These are phyloP conservation scores for Cicer judaicum DNA, from an alignment of 306 rosid genomes.

Conservation along the genomic window DNA sequence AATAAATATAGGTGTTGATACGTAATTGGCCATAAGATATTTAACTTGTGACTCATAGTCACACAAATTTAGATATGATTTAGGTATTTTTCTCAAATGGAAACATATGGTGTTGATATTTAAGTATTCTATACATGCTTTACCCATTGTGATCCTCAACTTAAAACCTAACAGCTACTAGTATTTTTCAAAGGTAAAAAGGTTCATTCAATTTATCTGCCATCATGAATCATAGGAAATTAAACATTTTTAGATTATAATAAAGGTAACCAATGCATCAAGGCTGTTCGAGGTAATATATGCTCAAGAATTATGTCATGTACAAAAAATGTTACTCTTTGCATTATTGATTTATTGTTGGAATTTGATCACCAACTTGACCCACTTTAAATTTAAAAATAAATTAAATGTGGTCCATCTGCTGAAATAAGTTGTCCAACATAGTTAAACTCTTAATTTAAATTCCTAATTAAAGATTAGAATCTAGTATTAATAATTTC, in stretches of 20 bases:
- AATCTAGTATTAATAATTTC: not conserved
- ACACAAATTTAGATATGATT: not conserved
- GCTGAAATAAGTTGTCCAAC: not conserved
- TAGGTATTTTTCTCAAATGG: not conserved
- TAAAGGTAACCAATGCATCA: not conserved
- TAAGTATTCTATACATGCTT: not conserved
- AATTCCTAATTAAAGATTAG: too few species aligned
- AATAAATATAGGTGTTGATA: too few species aligned
- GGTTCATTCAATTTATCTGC: slow-evolving; percentile 6
- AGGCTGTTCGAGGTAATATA: not conserved
- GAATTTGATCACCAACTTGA: slow-evolving; percentile 33
- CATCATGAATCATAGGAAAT: too few species aligned
- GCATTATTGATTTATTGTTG: not conserved
- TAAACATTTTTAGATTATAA: slow-evolving; percentile 11
- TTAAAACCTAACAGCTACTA: not conserved
- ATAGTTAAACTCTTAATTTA: too few species aligned
- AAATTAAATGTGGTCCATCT: slow-evolving; percentile 17
- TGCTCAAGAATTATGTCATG: slow-evolving; percentile 24
- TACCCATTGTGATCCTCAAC: not conserved
- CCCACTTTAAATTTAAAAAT: slow-evolving; percentile 3
- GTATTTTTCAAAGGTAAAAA: slow-evolving; percentile 36
- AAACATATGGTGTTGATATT: not conserved
- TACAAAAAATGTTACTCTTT: not conserved
- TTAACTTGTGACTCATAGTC: too few species aligned
- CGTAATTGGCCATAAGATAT: too few species aligned